A percentile compares a stretch with the other conserved stretches of the same genome.
These are phyloP conservation scores for Gigaspora rosea DNA, from an alignment of 192 early-diverging fungal genomes.

Conservation along the genomic window DNA sequence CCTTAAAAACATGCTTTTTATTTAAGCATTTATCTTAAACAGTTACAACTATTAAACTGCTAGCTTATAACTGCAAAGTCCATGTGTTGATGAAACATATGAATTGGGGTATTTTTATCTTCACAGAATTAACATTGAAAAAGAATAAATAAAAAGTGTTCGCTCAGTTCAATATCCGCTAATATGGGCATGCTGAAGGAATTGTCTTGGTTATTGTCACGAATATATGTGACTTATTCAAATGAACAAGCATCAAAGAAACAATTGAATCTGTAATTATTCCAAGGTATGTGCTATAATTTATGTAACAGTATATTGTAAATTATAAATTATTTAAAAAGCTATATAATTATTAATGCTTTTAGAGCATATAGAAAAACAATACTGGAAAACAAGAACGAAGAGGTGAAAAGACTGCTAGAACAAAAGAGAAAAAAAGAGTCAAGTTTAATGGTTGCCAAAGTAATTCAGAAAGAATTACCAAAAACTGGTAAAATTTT, in stretches of 20 bases:
- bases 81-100: no score
- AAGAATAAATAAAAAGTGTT: no score
- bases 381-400: conserved; percentile 58
- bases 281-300: conserved; percentile 65
- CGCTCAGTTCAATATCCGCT: no score
- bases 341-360: no score
- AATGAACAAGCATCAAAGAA: conserved; percentile 51
- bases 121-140: no score
- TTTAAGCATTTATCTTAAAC: no score
- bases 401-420: conserved; percentile 52
- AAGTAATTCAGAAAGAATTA: conserved; percentile 65
- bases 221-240: conserved; percentile 51
- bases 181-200: no score
- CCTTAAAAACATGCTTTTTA: no score
- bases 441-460: conserved; percentile 75
- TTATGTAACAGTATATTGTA: background rate
- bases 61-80: no score
- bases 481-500: conserved; percentile 50
- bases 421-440: conserved; percentile 64
- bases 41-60: no score
- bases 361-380: conserved; percentile 65
- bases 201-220: no score
- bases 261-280: conserved; percentile 87
- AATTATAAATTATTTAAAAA: conserved; percentile 38
- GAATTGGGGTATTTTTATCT: no score